Evolutionary conservation across 2,329 filamentous ascomycete species (phyloP), one percentile per base, ranked within the genome.

Genomic region (Ceratocystis harringtonii): DNA sequence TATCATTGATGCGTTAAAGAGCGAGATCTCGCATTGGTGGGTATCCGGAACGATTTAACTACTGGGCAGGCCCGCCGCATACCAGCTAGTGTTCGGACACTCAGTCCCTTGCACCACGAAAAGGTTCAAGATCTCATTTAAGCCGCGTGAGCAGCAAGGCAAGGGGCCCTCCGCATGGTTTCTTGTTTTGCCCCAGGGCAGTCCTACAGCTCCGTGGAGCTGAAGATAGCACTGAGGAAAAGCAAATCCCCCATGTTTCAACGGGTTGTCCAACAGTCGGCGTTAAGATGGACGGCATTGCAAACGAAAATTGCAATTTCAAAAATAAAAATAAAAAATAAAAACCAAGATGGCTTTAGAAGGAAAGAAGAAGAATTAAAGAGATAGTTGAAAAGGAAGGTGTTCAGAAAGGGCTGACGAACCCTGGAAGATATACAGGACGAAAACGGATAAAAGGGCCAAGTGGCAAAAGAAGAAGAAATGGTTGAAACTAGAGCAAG

Each of bases 221-320:
- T 25, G 50, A 19, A 64, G 41, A 30, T 48, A 10, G 17, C 3
- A 41, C 4, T 1, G 12, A 1, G 61, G 64, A 43, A 63, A 6
- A 55, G 44, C 6, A 44, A 64, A 44, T 68, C 69, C 65, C 50
- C 66, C 66, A 68, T 67, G 70, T 65, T 70, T 72, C 70, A 70
- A 62, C 50, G 67, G 71, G 69, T 62, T 73, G 72, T 70, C 72
- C 72, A 70, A 73, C 72, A 70, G 71, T 74, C 72, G 72, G 72
- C 72, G 69, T 73, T 74, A 68, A 69, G 72, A 74, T 70, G 72
- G 72, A 71, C 72, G 72, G 68, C 45, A 25, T 66, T 64, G 50
- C 55, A 66, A 69, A 65, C 64, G 68, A 68, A 62, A 61, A 43
- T 65, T 48, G 57, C 45, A 58, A 64, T 41, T 25, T 52, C 7